Percentiles rank a stretch among this genome's conserved stretches.
phyloP scores from a whole-genome alignment of 2,329 filamentous ascomycete genomes.

The Chaetomiaceae sp. region DNA sequence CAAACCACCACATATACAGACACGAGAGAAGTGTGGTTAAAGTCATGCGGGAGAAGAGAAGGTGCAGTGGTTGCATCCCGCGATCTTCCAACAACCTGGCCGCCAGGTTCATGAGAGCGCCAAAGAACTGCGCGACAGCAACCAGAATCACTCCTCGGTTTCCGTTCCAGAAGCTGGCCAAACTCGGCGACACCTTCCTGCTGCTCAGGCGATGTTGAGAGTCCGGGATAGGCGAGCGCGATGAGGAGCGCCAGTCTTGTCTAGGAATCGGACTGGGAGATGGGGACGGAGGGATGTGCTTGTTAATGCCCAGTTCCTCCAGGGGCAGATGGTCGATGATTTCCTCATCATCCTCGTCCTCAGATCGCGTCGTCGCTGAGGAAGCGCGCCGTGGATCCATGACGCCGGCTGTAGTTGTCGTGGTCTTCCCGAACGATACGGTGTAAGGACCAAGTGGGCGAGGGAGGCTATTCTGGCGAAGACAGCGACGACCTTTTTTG shows the following conservation, averaged over 20 bases:
- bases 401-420: constrained; percentile 20
- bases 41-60: constrained; percentile 74
- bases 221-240: constrained; percentile 10
- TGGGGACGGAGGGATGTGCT: constrained; percentile 34
- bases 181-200: constrained; percentile 21
- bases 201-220: constrained; percentile 22
- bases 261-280: too few species aligned
- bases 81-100: constrained; percentile 71
- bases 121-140: constrained; percentile 72
- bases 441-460: not conserved
- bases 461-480: not conserved
- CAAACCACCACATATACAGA: constrained; percentile 67
- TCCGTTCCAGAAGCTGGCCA: constrained; percentile 47
- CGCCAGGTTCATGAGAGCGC: constrained; percentile 77
- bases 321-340: constrained; percentile 27
- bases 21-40: constrained; percentile 65
- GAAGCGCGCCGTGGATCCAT: constrained; percentile 26
- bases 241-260: constrained; percentile 13
- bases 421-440: not conserved
- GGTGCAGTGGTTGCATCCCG: constrained; percentile 76
- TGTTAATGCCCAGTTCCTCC: constrained; percentile 23
- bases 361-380: constrained; percentile 22
- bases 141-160: constrained; percentile 74
- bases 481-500: too few species aligned
- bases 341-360: constrained; percentile 26